Evolutionary conservation across 352 stramenopile species (phyloP).

Genomic region (Phytophthora ohioensis): DNA sequence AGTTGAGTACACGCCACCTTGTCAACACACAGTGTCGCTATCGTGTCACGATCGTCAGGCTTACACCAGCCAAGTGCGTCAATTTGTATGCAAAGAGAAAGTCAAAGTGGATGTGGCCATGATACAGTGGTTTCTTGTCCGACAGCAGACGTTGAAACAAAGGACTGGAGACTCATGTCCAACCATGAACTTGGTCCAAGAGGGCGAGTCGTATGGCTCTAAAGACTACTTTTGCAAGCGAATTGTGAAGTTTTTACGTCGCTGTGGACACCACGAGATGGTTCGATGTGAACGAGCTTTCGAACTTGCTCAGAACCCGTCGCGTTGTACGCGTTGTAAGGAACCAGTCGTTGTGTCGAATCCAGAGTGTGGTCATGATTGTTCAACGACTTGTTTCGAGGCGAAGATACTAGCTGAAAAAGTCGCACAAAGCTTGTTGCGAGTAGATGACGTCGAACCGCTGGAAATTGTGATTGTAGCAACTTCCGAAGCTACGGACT

Average conservation of each 20-base stretch:
- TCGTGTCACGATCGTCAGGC: conserved; percentile 67
- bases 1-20: conserved; percentile 72
- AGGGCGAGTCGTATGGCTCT: conserved; percentile 67
- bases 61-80: conserved; percentile 31
- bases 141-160: conserved; percentile 46
- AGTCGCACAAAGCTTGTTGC: conserved; percentile 6
- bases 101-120: conserved; percentile 72
- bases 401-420: conserved; percentile 20
- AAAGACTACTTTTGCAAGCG: conserved; percentile 78
- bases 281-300: conserved; percentile 78
- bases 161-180: conserved; percentile 56
- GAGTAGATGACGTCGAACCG: conserved; percentile 31
- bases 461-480: conserved; percentile 34
- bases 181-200: conserved; percentile 57
- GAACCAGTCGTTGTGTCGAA: conserved; percentile 60
- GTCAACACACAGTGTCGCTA: conserved; percentile 66
- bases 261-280: conserved; percentile 65
- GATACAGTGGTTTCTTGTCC: conserved; percentile 58
- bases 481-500: conserved; percentile 58
- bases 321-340: conserved; percentile 61
- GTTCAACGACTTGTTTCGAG: conserved; percentile 63
- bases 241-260: conserved; percentile 64
- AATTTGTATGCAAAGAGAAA: conserved; percentile 66
- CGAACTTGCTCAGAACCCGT: conserved; percentile 55
- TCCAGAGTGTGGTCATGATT: conserved; percentile 76